Evolutionary conservation across 768 basidiomycete species (phyloP).

Genomic region (Xerocomus potaroensis): DNA sequence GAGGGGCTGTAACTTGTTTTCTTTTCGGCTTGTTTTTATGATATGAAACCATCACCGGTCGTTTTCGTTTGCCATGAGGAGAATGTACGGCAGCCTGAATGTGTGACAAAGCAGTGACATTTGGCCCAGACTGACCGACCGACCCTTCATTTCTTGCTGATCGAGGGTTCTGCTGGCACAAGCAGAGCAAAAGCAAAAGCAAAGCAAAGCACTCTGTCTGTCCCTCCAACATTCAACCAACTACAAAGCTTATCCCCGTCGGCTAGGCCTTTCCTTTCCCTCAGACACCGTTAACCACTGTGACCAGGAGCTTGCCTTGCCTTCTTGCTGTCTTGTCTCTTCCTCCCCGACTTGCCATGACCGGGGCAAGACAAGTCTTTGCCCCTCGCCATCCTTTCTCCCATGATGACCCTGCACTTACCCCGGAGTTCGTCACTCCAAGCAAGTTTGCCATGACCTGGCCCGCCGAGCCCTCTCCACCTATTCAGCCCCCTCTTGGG

Average conservation of each 20-base stretch:
- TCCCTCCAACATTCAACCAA: conserved; percentile 11
- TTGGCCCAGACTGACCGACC: conserved; percentile 3
- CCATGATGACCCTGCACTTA: conserved; percentile 40
- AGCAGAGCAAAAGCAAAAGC: too few species aligned
- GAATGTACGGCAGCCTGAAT: conserved; percentile 9
- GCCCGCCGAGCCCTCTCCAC: conserved; percentile 43
- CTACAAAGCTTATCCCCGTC: conserved; percentile 13
- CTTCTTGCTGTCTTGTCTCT: too few species aligned
- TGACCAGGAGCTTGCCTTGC: conserved; percentile 17
- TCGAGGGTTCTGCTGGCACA: conserved; percentile 28
- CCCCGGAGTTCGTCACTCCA: conserved; percentile 42
- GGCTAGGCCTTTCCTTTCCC: conserved; percentile 22
- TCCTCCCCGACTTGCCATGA: conserved; percentile 19
- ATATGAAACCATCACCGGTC: conserved; percentile 27
- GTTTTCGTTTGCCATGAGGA: conserved; percentile 25
- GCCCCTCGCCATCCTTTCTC: conserved; percentile 47
- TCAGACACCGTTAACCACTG: conserved; percentile 9
- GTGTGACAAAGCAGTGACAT: conserved; percentile 29
- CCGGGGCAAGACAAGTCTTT: conserved; percentile 35
- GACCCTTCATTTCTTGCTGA: conserved; percentile 23
- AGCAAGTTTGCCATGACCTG: conserved; percentile 62
- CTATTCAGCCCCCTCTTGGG: conserved; percentile 33
- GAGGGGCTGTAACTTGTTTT: conserved; percentile 19
- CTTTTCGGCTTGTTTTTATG: conserved; percentile 19
- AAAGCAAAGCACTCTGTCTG: too few species aligned